Evolutionary conservation across 441 rosid genomes (phyloP), one percentile per base, ranked within the genome.

Genomic region (Corymbia citriodora): DNA sequence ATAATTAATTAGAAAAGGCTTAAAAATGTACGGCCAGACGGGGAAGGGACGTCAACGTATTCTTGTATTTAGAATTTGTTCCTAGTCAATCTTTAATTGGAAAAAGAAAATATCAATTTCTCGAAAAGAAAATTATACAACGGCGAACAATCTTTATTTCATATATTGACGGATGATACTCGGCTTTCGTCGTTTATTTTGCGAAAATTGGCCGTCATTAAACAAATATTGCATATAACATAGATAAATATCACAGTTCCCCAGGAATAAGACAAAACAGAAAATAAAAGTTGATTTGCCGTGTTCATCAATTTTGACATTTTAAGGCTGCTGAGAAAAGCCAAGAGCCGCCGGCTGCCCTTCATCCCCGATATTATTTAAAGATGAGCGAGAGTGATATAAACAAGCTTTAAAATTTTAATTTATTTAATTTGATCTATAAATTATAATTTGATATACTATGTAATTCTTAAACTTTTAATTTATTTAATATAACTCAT

Each of bases 1-100:
- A 72, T 2, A 19, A 33, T 31, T 72, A 23, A 36, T 23, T 72
- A 72, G 82, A 36, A 72, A 72, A 18, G 4, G 70, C 81, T 18
- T 72, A 0, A 36, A 36, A 72, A 72, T 36, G 10, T 36, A 6
- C 3, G 27, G 70, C 16, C 70, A 29, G 70, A 63, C 70, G 1
- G 33, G 31, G 33, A 63, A 40, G 45, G 6, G 45, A 40, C 45
- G 45, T 40, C 45, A 10, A 72, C 0, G 5, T 33, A 10, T 36
- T 18, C 27, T 0, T 9, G 49, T 36, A 29, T 29, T 52, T 29
- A 63, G 0, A 2, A 72, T 5, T 19, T 72, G 9, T 10, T 72
- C 5, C 48, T 0, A 3, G 0, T 0, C 10, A 15, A 33, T 36
- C 82, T 10, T 15, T 33, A 10, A 33, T 6, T 19, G 0, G 1